phyloP scores from a whole-genome alignment of 31 red algal genomes.

The Endocladia muricata region DNA sequence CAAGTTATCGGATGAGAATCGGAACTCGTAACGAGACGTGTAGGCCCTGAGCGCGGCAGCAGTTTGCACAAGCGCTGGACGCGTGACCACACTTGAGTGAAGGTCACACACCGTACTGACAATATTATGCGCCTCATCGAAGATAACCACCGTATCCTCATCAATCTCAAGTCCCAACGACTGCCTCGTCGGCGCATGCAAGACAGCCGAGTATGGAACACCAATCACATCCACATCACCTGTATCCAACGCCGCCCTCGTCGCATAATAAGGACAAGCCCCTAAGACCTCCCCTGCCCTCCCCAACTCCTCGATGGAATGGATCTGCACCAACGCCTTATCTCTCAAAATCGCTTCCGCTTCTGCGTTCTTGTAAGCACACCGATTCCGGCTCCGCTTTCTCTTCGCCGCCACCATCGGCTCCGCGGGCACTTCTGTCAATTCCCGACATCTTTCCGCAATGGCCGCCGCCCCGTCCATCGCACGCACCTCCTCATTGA shows the following conservation, averaged over 20 bases:
- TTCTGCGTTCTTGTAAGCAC: constrained; percentile 48
- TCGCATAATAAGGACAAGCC: constrained; percentile 87
- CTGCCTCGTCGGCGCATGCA: constrained; percentile 76
- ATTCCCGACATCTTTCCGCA: constrained; percentile 80
- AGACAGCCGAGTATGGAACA: constrained; percentile 81
- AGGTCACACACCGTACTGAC: constrained; percentile 73
- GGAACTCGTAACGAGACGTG: constrained; percentile 32
- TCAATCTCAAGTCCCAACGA: constrained; percentile 66
- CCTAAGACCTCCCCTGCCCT: constrained; percentile 32
- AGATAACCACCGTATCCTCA: constrained; percentile 70
- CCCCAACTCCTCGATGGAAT: constrained; percentile 79
- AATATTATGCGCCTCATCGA: constrained; percentile 97
- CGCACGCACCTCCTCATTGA: constrained; percentile 67
- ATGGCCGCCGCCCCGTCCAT: constrained; percentile 51
- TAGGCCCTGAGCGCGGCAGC: constrained; percentile 39
- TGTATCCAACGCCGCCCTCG: constrained; percentile 49
- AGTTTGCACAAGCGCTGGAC: constrained; percentile 11
- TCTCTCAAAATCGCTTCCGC: constrained; percentile 49
- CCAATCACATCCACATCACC: constrained; percentile 72
- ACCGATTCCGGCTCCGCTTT: constrained; percentile 38
- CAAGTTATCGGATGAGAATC: constrained; percentile 56
- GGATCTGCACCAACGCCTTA: constrained; percentile 22
- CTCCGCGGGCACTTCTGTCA: constrained; percentile 39
- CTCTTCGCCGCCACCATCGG: constrained; percentile 14
- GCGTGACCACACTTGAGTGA: constrained; percentile 42